Percentiles rank a stretch among this genome's conserved stretches.
Conservation (phyloP, 768 basidiomycete species). For the Rhizopogon sp. region DNA sequence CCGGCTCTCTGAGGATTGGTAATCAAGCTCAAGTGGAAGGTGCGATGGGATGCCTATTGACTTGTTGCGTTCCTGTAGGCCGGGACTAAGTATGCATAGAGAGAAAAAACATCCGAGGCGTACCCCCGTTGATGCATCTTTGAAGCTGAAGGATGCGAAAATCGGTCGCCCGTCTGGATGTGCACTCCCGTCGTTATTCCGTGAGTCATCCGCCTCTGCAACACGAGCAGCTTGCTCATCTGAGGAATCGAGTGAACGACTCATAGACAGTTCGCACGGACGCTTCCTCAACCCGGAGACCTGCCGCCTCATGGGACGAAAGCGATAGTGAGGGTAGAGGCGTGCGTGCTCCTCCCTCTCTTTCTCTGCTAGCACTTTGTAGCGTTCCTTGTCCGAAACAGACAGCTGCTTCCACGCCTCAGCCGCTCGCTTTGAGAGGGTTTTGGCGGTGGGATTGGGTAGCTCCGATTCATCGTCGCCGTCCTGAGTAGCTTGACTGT, state of each 20-base stretch:
- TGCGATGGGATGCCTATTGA: not conserved
- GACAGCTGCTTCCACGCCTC: conserved; percentile 68
- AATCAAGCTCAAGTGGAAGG: not conserved
- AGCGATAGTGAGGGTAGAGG: conserved; percentile 59
- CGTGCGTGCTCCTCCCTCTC: conserved; percentile 56
- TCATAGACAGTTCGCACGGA: conserved; percentile 12
- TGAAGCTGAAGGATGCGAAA: not conserved
- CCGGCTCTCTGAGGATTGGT: not conserved
- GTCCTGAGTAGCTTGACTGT: conserved; percentile 32
- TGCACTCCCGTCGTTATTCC: not conserved
- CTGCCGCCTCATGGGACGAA: conserved; percentile 46
- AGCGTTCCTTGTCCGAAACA: conserved; percentile 41
- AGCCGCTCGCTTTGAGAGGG: conserved; percentile 72
- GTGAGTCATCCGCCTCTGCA: not conserved
- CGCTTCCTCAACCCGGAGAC: conserved; percentile 13
- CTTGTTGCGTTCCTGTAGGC: not conserved
- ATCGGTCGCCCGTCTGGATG: not conserved
- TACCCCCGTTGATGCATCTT: not conserved
- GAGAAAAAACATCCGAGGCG: not conserved
- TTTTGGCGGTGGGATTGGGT: conserved; percentile 34
- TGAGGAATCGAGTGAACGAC: not conserved
- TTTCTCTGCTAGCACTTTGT: conserved; percentile 45
- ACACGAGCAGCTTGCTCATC: not conserved
- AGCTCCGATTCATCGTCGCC: conserved; percentile 24
- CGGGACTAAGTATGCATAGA: not conserved